Base-by-base conservation (phyloP, 2,329 filamentous ascomycete genomes). In the Stemphylium lycopersici region DNA sequence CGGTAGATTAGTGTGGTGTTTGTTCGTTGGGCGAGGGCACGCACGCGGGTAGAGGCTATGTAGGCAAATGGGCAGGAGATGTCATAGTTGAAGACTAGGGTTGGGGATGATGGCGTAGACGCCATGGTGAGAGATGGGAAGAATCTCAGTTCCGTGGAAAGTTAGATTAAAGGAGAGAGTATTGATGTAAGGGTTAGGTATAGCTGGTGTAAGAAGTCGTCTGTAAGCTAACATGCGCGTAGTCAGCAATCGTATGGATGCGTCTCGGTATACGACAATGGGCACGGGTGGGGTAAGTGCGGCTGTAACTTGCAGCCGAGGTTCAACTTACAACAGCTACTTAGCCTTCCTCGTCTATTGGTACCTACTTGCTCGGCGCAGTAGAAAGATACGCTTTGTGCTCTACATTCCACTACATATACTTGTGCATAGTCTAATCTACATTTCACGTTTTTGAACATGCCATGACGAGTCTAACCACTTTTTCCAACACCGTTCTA, bases 61-160 rank as follows among this genome's bases (percentile, higher is more conserved):
- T 75, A 75, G n/a, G 72, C 72, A 45, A 73, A 74, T 5, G 72
- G 71, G 40, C 72, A 75, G 7, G 71, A 74, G 24, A 75, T 74
- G 52, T 72, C 68, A 56, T 70, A 71, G 56, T 67, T 63, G 55
- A 71, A 72, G 24, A 67, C 60, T 7, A 71, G 56, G 16, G 45
- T 52, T 11, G 61, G 18, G 57, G 53, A 41, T 12, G 16, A 12
- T 26, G 18, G 10, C 24, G 16, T 26, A 26, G 15, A 13, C 11
- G 55, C 15, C 63, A 66, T 68, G 32, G 10, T 53, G 37, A 2
- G 15, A 34, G 8, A 6, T 26, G 32, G 2, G 3, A 10, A 13
- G 3, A 4, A 22, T 11, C 10, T 29, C 10, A 8, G 6, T 29
- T 29, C 15, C 4, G 40, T 6, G 4, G n/a, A 5, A 6, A 8